Percentiles rank a stretch among this genome's conserved stretches.
Conservation (phyloP, 2,329 filamentous ascomycete species). For the Sporothrix inflata region DNA sequence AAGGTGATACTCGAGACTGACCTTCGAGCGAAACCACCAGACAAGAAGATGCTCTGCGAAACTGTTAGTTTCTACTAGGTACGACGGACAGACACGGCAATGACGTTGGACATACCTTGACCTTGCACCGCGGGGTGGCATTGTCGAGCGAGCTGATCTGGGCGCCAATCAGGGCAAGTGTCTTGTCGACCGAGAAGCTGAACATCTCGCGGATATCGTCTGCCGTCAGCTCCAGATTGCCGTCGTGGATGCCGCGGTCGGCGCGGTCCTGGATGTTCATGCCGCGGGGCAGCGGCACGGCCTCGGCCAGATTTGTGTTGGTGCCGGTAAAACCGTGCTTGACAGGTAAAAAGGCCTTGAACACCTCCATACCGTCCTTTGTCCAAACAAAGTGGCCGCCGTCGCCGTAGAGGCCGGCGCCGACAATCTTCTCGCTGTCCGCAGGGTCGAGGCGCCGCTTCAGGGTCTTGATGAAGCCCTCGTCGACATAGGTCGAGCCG, state of each 20-base stretch:
- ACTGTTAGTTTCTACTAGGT: neutral
- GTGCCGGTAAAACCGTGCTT: conserved; percentile 37
- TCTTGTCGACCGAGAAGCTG: conserved; percentile 35
- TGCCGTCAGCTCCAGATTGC: conserved; percentile 29
- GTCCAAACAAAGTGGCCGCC: conserved; percentile 38
- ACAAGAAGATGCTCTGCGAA: conserved; percentile 37
- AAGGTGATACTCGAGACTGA: neutral
- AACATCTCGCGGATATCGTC: conserved; percentile 36
- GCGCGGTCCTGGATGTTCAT: conserved; percentile 32
- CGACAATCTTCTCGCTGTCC: conserved; percentile 35
- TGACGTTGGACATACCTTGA: conserved; percentile 31
- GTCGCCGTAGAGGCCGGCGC: conserved; percentile 30
- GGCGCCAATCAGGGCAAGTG: conserved; percentile 34
- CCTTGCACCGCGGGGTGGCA: conserved; percentile 27
- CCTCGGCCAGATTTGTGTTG: conserved; percentile 29
- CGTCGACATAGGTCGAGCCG: conserved; percentile 37
- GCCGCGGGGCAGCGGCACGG: conserved; percentile 33
- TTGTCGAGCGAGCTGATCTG: conserved; percentile 34
- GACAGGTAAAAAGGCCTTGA: conserved; percentile 36
- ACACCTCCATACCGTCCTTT: conserved; percentile 35
- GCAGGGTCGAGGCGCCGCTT: conserved; percentile 32
- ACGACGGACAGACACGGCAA: too few relatives aligned
- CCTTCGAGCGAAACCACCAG: conserved; percentile 36
- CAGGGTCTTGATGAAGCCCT: conserved; percentile 33
- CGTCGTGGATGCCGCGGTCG: conserved; percentile 32